Base-by-base conservation (phyloP, 805 yeast genomes). In the Lipomyces spencermartinsiae region DNA sequence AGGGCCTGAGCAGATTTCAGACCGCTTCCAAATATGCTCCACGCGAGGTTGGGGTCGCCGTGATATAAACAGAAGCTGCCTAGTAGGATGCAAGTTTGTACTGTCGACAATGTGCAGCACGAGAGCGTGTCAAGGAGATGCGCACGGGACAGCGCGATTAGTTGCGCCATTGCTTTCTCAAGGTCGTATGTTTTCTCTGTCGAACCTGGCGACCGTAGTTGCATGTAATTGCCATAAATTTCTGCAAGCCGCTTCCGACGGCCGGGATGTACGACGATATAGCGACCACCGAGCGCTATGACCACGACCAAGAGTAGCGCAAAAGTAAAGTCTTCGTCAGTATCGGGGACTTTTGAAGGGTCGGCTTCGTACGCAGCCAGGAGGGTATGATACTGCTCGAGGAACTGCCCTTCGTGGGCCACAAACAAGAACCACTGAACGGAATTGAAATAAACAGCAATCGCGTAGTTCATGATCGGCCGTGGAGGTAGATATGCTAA, bases 401-500 rank as follows among this genome's bases (percentile, higher is more conserved):
- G 46, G 34, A 68, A 58, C 9, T 31, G 22, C 10, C 64, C 65
- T 29, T 68, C 70, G 46, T 68, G 69, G 37, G 61, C 43, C 16
- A 65, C 63, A 49, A 35, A 31, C 22, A 68, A 61, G 29, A 57
- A 58, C 71, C 71, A 68, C 56, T 68, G 71, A 25, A 65, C 64
- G 14, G 68, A 33, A 43, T 59, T 65, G 57, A 68, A 68, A 31
- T 62, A 68, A 4, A 65, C 65, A 16, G 63, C 35, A 22, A 68
- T 31, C 4, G 64, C 31, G 43, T 65, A 66, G 34, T 68, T 66
- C 16, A 68, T n/a, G 14, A 68, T 56, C 16, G 61, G 63, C 4
- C 65, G 51, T 16, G 71, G 66, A 1, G 71, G 71, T 2, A 68
- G 62, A 34, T 58, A 66, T 12, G 70, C 56, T 8, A 64, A 33